Evolutionary conservation across 495 filamentous ascomycete genomes (phyloP), one percentile per base, ranked within the genome.

Genomic region (Tirmania nivea): DNA sequence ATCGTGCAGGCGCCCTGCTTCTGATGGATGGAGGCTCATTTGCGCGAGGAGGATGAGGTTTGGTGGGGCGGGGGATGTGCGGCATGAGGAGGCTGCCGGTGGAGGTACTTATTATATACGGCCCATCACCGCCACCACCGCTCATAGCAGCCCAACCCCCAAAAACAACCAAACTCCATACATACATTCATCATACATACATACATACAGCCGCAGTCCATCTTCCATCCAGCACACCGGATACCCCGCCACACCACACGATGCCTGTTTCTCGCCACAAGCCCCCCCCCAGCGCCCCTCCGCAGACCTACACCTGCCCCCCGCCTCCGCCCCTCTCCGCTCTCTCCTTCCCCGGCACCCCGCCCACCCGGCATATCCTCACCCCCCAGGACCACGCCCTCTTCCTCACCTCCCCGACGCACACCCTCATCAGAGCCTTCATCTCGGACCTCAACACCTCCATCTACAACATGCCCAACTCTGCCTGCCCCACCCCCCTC

Each of bases 381-480:
- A 85, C 86, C 3, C 67, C 70, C 1, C 67, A 75, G 48, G 92
- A 99, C 61, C 88, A 90, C 63, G 75, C 83, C 12, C 67, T 84
- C 8, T 99, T 93, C 64, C 73, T 84, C 9, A 67, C 76, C 11
- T 95, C 89, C 0, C 74, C 80, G 0, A 84, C 88, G 8, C 82
- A 88, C 64, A 72, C 67, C 3, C 78, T 95, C 7, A 71, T 99
- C 51, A 63, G 82, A 20, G 76, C 81, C 17, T 99, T 93, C 62
- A 75, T 94, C 57, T 94, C 93, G 60, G 74, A 76, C 35, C 79
- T 96, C 42, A 79, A 86, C 42, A 87, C 95, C 55, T 78, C 82
- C 0, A 84, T 92, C 42, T 70, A 78, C 53, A 85, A 87, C 61
- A 75, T 69, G 16, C 77, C 84, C n/a, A 72, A 81, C 53, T 86